These are phyloP conservation scores for Cicer arietinum DNA, from an alignment of 306 rosid species.

Conservation along the genomic window DNA sequence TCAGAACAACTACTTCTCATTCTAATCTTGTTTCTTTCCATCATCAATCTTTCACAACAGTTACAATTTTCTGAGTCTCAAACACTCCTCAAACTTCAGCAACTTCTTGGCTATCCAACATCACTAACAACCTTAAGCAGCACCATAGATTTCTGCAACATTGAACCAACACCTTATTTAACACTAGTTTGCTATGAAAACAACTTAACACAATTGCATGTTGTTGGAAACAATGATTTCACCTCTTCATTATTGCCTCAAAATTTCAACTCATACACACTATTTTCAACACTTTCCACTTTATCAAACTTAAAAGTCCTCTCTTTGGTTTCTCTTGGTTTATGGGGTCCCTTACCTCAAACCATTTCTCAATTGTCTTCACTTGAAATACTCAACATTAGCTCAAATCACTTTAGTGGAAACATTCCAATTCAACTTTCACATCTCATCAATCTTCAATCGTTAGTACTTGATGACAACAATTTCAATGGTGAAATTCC, in stretches of 20 bases:
- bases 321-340: slow-evolving; percentile 71
- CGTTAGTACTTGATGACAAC: slow-evolving; percentile 78
- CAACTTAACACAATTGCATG: slow-evolving; percentile 77
- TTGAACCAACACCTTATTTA: slow-evolving; percentile 69
- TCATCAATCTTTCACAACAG: slow-evolving; percentile 58
- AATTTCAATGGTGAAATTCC: slow-evolving; percentile 67
- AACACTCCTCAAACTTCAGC: slow-evolving; percentile 61
- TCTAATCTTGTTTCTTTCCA: slow-evolving; percentile 51
- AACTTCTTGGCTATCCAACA: slow-evolving; percentile 72
- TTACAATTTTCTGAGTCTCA: slow-evolving; percentile 57
- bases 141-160: slow-evolving; percentile 61
- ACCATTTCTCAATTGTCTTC: slow-evolving; percentile 57
- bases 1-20: slow-evolving; percentile 48
- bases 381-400: slow-evolving; percentile 80
- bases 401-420: slow-evolving; percentile 73
- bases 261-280: slow-evolving; percentile 54
- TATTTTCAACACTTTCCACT: slow-evolving; percentile 59
- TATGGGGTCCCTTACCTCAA: slow-evolving; percentile 77
- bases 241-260: slow-evolving; percentile 46
- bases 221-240: slow-evolving; percentile 57
- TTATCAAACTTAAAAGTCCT: slow-evolving; percentile 75
- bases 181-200: slow-evolving; percentile 77
- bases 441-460: slow-evolving; percentile 64
- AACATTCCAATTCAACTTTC: slow-evolving; percentile 65
- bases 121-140: slow-evolving; percentile 50